Base-by-base conservation (phyloP, 257 asterid species). In the Echium plantagineum region DNA sequence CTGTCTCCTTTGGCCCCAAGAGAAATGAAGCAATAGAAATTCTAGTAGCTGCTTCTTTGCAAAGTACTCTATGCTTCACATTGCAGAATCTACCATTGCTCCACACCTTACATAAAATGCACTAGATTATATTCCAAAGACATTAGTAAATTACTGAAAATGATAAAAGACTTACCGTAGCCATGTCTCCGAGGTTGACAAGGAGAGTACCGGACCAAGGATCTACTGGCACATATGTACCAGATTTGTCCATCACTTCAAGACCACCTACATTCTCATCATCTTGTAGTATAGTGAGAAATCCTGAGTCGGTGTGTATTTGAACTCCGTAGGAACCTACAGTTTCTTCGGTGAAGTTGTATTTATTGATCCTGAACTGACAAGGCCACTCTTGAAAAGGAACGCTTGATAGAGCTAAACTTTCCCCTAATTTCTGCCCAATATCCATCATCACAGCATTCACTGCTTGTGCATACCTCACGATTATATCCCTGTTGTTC, bases 301-400 rank as follows among this genome's bases (percentile, higher is more conserved):
- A 87, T 49, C 85, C 85, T 0, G 89, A 74, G 60, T 87, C 94
- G 0, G 96, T 83, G 69, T 87, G 96, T 12, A 77, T 66, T 53
- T 82, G 89, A 3, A 85, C 79, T 28, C 93, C 96, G 2, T 61
- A 74, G 6, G 81, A 67, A 42, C 76, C 75, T 9, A 87, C 63
- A 22, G 77, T 73, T 66, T 83, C 78, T 18, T 74, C 69, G 15
- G 76, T 57, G 62, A 83, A 85, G 32, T 47, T 69, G 79, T 87
- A 87, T 58, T 79, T 85, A 75, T 85, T 85, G 22, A 87, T 85
- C 63, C 94, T 85, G 72, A 84, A 85, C 57, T 78, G 85, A 66
- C 81, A 76, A 52, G 76, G 65, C 94, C 94, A 83, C 1, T 70
- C 85, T 46, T 81, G 71, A 10, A 81, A 72, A 3, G 80, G 74